Evolutionary conservation across 192 early-diverging fungal genomes (phyloP).

Genomic region (Dissophora ornata): DNA sequence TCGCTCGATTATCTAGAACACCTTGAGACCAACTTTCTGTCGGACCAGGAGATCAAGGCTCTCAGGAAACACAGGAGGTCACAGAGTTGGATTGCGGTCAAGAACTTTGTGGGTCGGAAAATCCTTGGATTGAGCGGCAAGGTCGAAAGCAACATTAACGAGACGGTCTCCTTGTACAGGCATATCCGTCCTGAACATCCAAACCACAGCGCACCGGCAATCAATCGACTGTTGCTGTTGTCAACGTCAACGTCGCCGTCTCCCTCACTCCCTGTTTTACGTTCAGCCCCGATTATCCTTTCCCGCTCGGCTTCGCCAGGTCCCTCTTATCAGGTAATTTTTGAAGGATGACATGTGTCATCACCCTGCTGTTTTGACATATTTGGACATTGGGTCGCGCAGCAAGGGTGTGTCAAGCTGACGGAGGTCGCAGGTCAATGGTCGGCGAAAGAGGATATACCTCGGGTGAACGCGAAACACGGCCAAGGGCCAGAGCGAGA

Average conservation of each 20-base stretch:
- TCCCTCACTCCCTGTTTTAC: neutral
- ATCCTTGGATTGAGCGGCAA: conserved; percentile 9
- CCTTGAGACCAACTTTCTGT: conserved; percentile 21
- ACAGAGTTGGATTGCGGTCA: conserved; percentile 33
- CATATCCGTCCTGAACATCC: neutral
- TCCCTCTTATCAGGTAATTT: conserved; percentile 13
- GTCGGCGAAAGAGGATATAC: neutral
- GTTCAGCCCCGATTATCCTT: neutral
- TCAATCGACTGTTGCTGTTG: neutral
- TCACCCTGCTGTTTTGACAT: no score
- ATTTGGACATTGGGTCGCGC: neutral
- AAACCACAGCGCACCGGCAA: conserved; percentile 1
- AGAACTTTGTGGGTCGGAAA: conserved; percentile 21
- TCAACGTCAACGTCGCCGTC: conserved; percentile 13
- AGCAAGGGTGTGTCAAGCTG: no score
- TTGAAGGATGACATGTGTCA: no score
- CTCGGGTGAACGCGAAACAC: conserved; percentile 3
- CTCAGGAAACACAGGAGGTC: conserved; percentile 8
- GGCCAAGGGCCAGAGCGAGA: neutral
- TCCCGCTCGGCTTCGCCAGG: neutral
- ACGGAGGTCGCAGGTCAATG: no score
- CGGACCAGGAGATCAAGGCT: conserved; percentile 22
- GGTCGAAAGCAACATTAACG: neutral
- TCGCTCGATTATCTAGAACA: conserved; percentile 31
- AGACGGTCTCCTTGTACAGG: neutral